Evolutionary conservation across 2,329 filamentous ascomycete species (phyloP), one percentile per base, ranked within the genome.

Genomic region (Parafenestella ontariensis): DNA sequence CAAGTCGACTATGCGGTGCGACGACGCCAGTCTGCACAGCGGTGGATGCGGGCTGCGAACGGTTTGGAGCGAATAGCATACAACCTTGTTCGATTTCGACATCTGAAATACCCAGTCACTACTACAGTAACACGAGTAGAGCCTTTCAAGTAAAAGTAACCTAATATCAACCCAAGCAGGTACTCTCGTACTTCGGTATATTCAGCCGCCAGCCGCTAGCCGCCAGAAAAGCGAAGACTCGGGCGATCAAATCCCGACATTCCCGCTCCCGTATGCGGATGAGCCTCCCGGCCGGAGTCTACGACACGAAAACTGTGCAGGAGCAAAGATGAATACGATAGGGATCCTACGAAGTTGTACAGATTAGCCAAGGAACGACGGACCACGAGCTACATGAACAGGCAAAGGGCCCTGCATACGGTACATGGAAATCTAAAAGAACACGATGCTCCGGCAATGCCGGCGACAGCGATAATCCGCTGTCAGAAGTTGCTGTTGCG

Each of bases 401-500:
- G 43, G 42, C 28, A 36, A 17, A 29, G 44, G 43, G 41, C 51
- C 58, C 46, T 58, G 58, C 54, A 58, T 54, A 5, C 21, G 5
- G 18, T 33, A 45, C 33, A 21, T 49, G 39, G 36, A 31, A 13
- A 46, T 39, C 17, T 23, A 11, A 24, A 39, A 43, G 28, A 33
- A 39, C 44, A 45, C 23, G 31, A 46, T 46, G 18, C 26, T 29
- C 28, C 43, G 29, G 46, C 24, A 52, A 23, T 39, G 48, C 46
- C 44, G 37, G 49, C n/a, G 47, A 56, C 40, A 33, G 49, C 26
- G 46, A 56, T 11, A 45, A 21, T 48, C 54, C 51, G 56, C 61
- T 65, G 58, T 63, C 58, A 65, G 46, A 59, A 44, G 11, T 33
- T 49, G 46, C 24, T 58, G 48, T 53, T 60, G 45, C 59, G 52